Percentiles rank a stretch among this genome's conserved stretches.
Conservation (phyloP, 2,329 filamentous ascomycete species). For the Hirsutella thompsonii region DNA sequence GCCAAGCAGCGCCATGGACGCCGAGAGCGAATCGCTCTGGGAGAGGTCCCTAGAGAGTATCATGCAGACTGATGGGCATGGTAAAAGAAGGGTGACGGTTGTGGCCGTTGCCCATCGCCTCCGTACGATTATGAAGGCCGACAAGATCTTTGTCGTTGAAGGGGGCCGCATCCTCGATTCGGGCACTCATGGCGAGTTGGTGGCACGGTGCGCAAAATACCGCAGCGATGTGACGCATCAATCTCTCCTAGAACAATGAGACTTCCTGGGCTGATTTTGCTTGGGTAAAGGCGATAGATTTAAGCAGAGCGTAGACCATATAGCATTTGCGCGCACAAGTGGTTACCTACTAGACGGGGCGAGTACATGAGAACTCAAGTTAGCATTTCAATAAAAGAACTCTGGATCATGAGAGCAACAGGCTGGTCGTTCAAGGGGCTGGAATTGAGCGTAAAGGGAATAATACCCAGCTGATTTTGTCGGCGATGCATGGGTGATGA, state of each 20-base stretch:
- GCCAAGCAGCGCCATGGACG: slow-evolving; percentile 67
- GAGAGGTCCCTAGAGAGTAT: slow-evolving; percentile 34
- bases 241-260: slow-evolving; percentile 1
- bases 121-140: slow-evolving; percentile 42
- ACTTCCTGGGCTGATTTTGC: not conserved
- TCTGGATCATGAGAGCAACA: not conserved
- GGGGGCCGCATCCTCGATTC: slow-evolving; percentile 36
- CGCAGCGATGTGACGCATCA: slow-evolving; percentile 38
- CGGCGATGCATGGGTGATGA: no score
- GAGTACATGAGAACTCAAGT: no score
- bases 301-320: no score
- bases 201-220: slow-evolving; percentile 39
- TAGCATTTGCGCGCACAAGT: no score
- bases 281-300: not conserved
- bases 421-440: no score
- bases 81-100: slow-evolving; percentile 38
- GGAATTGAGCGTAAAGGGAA: no score
- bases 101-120: slow-evolving; percentile 46
- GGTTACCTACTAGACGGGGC: no score
- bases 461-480: no score
- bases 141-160: slow-evolving; percentile 45
- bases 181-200: slow-evolving; percentile 40
- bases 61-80: slow-evolving; percentile 27
- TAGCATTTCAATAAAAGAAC: not conserved
- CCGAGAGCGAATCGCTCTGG: slow-evolving; percentile 56